Evolutionary conservation across 2,329 filamentous ascomycete species (phyloP), one percentile per base, ranked within the genome.

Genomic region (Exutisphaerella laricina): DNA sequence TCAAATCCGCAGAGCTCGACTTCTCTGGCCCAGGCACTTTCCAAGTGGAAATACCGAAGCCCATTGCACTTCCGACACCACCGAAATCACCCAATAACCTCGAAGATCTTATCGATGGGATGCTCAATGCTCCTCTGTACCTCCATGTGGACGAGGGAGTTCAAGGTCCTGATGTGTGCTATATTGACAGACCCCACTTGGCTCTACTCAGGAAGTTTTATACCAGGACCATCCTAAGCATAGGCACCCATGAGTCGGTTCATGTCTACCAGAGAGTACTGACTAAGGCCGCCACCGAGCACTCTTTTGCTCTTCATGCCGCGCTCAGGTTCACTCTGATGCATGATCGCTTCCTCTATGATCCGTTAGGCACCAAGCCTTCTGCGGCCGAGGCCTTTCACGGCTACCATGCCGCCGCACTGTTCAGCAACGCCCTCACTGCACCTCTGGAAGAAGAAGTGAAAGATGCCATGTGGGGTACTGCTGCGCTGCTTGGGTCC

Each of bases 281-380:
- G 40, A 48, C 48, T 2, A n/a, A 26, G 4, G 37, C 45, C 17
- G 45, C 48, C 16, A 29, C 45, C 5, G 30, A 36, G 7, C 62
- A 75, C 36, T 67, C 71, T 0, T 78, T 74, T 41, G 63, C 80
- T 4, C 70, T 78, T 62, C 77, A 80, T 55, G 63, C 72, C 34
- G 65, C 78, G 13, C 62, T 79, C 21, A 66, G 72, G 14, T 53
- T 79, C 16, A 72, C 76, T 2, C 57, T 73, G 3, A 68, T 76
- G 49, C 77, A 81, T 49, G 75, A 79, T 46, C 66, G 70, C 4
- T 63, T 70, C 46, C 57, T 74, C 10, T 45, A 57, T 5, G 48
- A 53, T 20, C 36, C 48, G 8, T n/a, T 46, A 33, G 39, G 45
- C 25, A 41, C 28, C 50, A 52, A 45, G 23, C 9, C 53, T 56